phyloP scores from a whole-genome alignment of 164 flowering plant species.

The Piper longum region DNA sequence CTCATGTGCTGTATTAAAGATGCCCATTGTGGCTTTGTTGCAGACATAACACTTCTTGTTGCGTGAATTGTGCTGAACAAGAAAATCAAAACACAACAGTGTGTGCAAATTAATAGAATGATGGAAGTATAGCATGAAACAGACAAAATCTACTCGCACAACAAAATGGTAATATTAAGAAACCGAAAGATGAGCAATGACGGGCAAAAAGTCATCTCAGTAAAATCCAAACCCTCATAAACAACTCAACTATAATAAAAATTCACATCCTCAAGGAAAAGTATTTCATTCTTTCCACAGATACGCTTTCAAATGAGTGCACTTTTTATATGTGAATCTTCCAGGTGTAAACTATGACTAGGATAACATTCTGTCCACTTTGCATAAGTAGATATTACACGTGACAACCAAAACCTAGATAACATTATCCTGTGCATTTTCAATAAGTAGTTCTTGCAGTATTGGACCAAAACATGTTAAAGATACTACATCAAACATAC shows the following conservation, averaged over 20 bases:
- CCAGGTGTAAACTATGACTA: not conserved
- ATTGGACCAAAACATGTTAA: no score
- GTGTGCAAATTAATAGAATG: not conserved
- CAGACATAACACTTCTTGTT: conserved; percentile 92
- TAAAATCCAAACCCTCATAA: no score
- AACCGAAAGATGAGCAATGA: no score
- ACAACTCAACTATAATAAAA: no score
- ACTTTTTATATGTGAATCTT: no score
- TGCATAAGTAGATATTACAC: not conserved
- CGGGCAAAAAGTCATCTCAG: no score
- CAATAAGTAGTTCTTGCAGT: no score
- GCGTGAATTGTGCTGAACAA: conserved; percentile 70
- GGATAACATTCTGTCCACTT: no score
- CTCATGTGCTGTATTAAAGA: conserved; percentile 86
- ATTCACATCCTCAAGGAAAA: no score
- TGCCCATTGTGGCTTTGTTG: conserved; percentile 76
- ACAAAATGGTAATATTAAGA: no score
- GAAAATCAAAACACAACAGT: not conserved
- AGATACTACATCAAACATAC: no score
- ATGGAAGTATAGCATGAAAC: not conserved
- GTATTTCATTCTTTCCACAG: no score
- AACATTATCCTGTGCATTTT: not conserved
- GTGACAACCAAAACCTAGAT: not conserved
- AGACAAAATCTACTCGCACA: not conserved
- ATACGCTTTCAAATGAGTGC: not conserved